Evolutionary conservation across 1,139 yeast genomes (phyloP), one percentile per base, ranked within the genome.

Genomic region (Pichia sp.): DNA sequence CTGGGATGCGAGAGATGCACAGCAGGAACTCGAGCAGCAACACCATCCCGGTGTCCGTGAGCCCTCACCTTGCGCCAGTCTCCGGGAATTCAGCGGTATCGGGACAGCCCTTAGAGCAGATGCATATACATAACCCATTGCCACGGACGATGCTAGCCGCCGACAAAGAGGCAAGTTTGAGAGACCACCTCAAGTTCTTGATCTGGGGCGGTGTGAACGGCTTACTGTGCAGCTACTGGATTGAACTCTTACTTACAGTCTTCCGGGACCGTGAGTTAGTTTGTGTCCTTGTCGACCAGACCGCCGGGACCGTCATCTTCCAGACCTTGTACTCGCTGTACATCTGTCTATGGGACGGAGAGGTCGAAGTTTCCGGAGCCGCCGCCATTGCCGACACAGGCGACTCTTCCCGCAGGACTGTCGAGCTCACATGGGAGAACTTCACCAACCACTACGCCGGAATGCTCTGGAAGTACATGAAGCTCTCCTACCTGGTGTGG

Each of bases 141-240:
- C 13, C 36, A 32, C 36, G 13, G 36, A 11, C 44, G 45, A 42
- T 42, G 31, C 13, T 42, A 11, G 15, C 45, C n/a, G 49, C 32
- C 13, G 38, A 42, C n/a, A 45, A n/a, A 5, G 45, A 45, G 6
- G 44, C 42, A 5, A 34, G 45, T 36, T 72, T 75, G 47, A 41
- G 26, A 3, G 52, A 53, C n/a, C 61, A 59, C 49, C 52, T 72
- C 53, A 82, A 83, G 62, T 83, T 83, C 61, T 64, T 75, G 57
- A 65, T 77, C 1, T 84, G 87, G 87, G 89, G 89, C n/a, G 66
- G 73, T 15, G 70, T 83, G 49, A 82, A 82, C 64, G 88, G 87
- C 1, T 64, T 75, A 32, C 68, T 82, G 55, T 79, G 85, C 3
- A 79, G 77, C 7, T 66, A 80, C 34, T 84, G 88, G 88, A 75